Base-by-base conservation (phyloP, 495 filamentous ascomycete species). In the Daldinia concentrica region DNA sequence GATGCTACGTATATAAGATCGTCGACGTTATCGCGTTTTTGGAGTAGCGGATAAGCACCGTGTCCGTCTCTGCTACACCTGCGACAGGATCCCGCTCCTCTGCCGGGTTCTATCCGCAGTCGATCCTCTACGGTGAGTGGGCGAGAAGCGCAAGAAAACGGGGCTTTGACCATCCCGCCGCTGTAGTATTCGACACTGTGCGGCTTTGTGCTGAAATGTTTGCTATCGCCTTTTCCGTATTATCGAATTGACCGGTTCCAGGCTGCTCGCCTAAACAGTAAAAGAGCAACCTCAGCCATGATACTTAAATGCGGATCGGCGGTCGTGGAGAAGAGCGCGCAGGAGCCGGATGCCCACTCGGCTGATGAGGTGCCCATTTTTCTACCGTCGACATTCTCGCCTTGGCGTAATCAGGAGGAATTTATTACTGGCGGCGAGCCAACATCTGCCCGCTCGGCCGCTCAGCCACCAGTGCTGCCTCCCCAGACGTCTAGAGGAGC, bases 351-450 rank as follows among this genome's bases (percentile, higher is more conserved):
- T 39, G 48, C 37, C 26, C 4, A 56, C 32, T 64, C 50, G 15
- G 24, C 41, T 8, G 36, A 19, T 22, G 70, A 66, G 30, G 62
- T 65, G 37, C 59, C 27, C 24, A 68, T 64, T 55, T 41, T 57
- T 41, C 37, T 75, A 34, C 73, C 75, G 6, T 75, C 73, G 0
- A 72, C 65, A 14, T 77, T 72, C 52, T 75, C 75, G 22, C 70
- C 70, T 41, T 75, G 64, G 66, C 41, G 34, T 24, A 37, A 24
- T 51, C 52, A 34, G 7, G 58, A 66, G 2, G 32, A 63, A 12
- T 39, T 19, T 22, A 29, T 54, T n/a, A 32, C n/a, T 26, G 36
- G 66, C 15, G 34, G 45, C 24, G 64, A 61, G 30, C 48, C 32
- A 36, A n/a, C 17, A 39, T 62, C 43, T 11, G 17, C 52, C 29